phyloP scores from a whole-genome alignment of 345 rosid species.

The Dipteronia sinensis region DNA sequence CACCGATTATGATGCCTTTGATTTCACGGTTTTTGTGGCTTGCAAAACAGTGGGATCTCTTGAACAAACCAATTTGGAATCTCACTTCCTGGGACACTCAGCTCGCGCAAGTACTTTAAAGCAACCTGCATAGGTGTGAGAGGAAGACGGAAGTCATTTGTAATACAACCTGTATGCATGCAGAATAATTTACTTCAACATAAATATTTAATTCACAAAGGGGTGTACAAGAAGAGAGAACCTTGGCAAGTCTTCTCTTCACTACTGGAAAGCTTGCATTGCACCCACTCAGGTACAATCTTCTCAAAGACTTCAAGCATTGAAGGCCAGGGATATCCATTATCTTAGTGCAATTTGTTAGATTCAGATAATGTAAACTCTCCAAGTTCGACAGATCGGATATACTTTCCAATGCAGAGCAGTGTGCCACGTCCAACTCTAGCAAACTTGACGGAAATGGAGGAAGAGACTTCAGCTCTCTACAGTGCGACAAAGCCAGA shows the following conservation, averaged over 20 bases:
- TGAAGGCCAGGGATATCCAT: conserved; percentile 17
- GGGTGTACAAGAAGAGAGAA: background rate
- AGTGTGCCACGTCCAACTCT: background rate
- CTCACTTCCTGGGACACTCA: conserved; percentile 15
- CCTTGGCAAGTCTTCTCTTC: conserved; percentile 19
- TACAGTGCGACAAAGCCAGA: conserved; percentile 11
- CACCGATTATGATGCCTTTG: conserved; percentile 17
- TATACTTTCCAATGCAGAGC: conserved; percentile 8
- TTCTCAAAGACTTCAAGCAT: conserved; percentile 20
- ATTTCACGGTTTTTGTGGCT: conserved; percentile 2
- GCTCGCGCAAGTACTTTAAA: conserved; percentile 6
- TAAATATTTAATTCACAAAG: too few relatives aligned
- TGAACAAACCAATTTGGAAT: conserved; percentile 14
- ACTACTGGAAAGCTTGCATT: conserved; percentile 15
- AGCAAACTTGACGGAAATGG: conserved; percentile 5
- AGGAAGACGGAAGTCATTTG: background rate
- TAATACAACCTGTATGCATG: too few relatives aligned
- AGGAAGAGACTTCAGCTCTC: conserved; percentile 12
- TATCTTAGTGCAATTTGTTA: conserved; percentile 10
- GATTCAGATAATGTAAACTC: background rate
- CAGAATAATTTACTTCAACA: too few relatives aligned
- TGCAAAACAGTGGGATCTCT: conserved; percentile 16
- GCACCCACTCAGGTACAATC: conserved; percentile 20
- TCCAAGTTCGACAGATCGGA: conserved; percentile 14
- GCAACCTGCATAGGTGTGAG: conserved; percentile 9